These are phyloP conservation scores for Phytophthora podocarpi DNA, from an alignment of 352 stramenopile genomes.

Conservation along the genomic window DNA sequence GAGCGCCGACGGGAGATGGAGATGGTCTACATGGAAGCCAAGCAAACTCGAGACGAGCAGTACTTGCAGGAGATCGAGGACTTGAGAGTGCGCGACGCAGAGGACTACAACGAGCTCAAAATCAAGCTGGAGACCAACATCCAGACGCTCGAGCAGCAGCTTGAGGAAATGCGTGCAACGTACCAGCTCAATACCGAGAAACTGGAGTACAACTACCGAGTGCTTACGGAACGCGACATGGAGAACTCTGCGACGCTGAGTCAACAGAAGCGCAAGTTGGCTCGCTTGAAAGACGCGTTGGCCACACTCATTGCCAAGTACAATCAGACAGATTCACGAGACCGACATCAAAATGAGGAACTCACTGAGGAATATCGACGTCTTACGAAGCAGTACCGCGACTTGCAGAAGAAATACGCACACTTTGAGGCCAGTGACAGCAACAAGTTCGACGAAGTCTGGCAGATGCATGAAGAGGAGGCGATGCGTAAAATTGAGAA, in stretches of 20 bases:
- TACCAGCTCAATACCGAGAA: conserved; percentile 98
- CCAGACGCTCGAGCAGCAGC: conserved; percentile 95
- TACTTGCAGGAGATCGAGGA: conserved; percentile 93
- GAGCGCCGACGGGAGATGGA: conserved; percentile 93
- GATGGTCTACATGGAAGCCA: conserved; percentile 93
- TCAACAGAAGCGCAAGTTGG: conserved; percentile 94
- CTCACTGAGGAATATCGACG: conserved; percentile 94
- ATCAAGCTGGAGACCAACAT: conserved; percentile 97
- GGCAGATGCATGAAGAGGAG: conserved; percentile 93
- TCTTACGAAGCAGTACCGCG: conserved; percentile 96
- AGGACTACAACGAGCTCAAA: conserved; percentile 96
- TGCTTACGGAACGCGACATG: conserved; percentile 94
- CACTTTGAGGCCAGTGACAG: conserved; percentile 93
- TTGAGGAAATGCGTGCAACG: conserved; percentile 95
- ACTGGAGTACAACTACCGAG: conserved; percentile 96
- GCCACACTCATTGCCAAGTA: conserved; percentile 91
- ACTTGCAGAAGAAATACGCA: conserved; percentile 94
- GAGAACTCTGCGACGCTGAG: conserved; percentile 93
- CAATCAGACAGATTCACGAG: conserved; percentile 89
- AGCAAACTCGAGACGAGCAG: conserved; percentile 89
- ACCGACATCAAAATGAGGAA: conserved; percentile 91
- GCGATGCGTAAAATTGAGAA: conserved; percentile 84
- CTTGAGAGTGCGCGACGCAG: conserved; percentile 88
- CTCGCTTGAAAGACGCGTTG: conserved; percentile 92
- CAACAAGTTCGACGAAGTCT: conserved; percentile 89